A percentile compares a stretch with the other conserved stretches of the same genome.
These are phyloP conservation scores for Aegilops speltoides DNA, from an alignment of 176 grass and related monocot genomes.

Conservation along the genomic window DNA sequence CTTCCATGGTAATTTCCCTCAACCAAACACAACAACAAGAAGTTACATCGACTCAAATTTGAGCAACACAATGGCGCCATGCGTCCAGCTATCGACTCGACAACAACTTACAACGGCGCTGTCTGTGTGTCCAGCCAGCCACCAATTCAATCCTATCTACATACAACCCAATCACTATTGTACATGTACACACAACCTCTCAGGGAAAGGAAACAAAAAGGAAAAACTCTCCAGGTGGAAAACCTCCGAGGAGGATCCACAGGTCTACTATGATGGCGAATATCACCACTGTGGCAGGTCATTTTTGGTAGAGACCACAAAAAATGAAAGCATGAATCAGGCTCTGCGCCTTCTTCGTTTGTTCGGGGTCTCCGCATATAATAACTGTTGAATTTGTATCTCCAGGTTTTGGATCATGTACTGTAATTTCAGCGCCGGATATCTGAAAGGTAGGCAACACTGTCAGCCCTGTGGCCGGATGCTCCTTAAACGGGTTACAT, in stretches of 20 bases:
- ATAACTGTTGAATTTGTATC: conserved; percentile 32
- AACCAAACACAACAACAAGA: neutral
- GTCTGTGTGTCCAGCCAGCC: neutral
- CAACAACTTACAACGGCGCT: conserved; percentile 22
- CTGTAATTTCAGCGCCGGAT: conserved; percentile 52
- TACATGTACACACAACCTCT: conserved; percentile 27
- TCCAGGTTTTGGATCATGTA: conserved; percentile 49
- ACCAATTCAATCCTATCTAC: conserved; percentile 13
- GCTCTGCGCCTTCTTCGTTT: conserved; percentile 58
- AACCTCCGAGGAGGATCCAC: neutral
- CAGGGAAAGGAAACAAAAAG: neutral
- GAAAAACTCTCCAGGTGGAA: neutral
- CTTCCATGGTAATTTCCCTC: neutral
- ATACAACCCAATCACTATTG: conserved; percentile 23
- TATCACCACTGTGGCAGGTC: neutral
- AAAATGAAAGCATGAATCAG: conserved; percentile 68
- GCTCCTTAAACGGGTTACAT: neutral
- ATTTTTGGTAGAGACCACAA: conserved; percentile 52
- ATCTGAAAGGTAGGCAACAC: conserved; percentile 43
- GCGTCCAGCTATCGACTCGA: neutral
- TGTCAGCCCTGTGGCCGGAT: conserved; percentile 3
- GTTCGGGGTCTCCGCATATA: conserved; percentile 50
- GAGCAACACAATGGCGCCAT: neutral
- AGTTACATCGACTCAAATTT: too few relatives aligned
- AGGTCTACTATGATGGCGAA: neutral